Percentiles rank a stretch among this genome's conserved stretches.
These are phyloP conservation scores for Candida dubliniensis DNA, from an alignment of 1,139 yeast species.

Conservation along the genomic window DNA sequence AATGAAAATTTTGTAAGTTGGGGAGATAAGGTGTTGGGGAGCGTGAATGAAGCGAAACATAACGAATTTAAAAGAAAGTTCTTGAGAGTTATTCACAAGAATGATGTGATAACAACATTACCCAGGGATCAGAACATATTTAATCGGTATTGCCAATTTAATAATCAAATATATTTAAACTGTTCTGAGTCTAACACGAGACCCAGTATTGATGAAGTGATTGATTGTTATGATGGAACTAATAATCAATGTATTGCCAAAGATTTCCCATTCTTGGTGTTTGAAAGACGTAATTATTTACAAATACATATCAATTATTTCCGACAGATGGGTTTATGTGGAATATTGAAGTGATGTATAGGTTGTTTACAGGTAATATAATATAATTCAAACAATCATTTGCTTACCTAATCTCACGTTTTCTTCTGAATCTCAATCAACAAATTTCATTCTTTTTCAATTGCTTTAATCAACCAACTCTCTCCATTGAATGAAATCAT, in stretches of 20 bases:
- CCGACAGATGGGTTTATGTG: constrained; percentile 49
- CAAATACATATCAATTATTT: constrained; percentile 50
- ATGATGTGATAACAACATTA: constrained; percentile 46
- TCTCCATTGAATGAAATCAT: too few species aligned
- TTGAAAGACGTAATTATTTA: constrained; percentile 26
- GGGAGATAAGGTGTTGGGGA: constrained; percentile 38
- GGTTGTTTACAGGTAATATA: too few species aligned
- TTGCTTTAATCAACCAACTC: background rate
- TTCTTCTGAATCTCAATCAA: background rate
- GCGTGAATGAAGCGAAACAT: constrained; percentile 21
- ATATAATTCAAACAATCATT: too few species aligned
- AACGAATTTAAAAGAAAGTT: constrained; percentile 28
- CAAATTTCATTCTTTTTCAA: background rate
- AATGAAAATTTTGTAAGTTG: constrained; percentile 40
- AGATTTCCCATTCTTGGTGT: constrained; percentile 25
- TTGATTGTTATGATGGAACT: constrained; percentile 32
- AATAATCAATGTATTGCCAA: constrained; percentile 39
- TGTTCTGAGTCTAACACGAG: constrained; percentile 27
- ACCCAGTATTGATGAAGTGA: constrained; percentile 32
- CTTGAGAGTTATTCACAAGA: constrained; percentile 45
- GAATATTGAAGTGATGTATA: constrained; percentile 21
- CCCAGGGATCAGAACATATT: constrained; percentile 31
- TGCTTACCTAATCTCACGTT: constrained; percentile 3
- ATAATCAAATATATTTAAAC: constrained; percentile 48
- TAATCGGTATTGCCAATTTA: constrained; percentile 38